Base-by-base conservation (phyloP, 306 rosid species). In the Biancaea sappan region DNA sequence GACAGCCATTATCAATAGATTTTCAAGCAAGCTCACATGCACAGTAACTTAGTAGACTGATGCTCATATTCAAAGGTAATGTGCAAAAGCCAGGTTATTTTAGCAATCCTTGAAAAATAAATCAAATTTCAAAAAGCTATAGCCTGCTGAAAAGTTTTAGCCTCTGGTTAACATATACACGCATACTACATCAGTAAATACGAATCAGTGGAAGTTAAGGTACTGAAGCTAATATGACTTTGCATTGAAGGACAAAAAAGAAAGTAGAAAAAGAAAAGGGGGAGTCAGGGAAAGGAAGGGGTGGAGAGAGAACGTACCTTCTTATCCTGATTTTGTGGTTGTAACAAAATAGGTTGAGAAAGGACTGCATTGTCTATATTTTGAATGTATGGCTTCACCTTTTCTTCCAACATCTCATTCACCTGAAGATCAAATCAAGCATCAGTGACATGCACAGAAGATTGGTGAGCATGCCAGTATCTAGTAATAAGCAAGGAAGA, bases 341-440 rank as follows among this genome's bases (percentile, higher is more conserved):
- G 85, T 65, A 92, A 71, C 69, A 94, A 58, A 47, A 94, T 90
- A 69, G 97, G 91, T 68, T 81, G 88, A 9, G 95, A 81, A 66
- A 94, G 95, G 73, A 85, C 82, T 40, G 82, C 72, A 15, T 64
- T 79, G 72, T 81, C 86, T 6, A 73, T 62, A 52, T 79, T 84
- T 78, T 80, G 86, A 71, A 87, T 54, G 76, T 88, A 94, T 10
- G 95, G 97, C 67, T 79, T 85, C 78, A 94, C 66, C 87, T 90
- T 94, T 84, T 89, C 93, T 82, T 79, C 92, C 82, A 94, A 80
- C 91, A 90, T 80, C 85, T 94, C 85, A 72, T 90, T 86, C 84
- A 94, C 60, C 99, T 94, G 86, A 66, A 65, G 52, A 76, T 58
- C 63, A 54, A 81, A 71, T 80, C n/a, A 76, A 35, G 75, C 67